Evolutionary conservation across 208 protist species (phyloP), one percentile per base, ranked within the genome.

Genomic region (Wallacemonas sp.): DNA sequence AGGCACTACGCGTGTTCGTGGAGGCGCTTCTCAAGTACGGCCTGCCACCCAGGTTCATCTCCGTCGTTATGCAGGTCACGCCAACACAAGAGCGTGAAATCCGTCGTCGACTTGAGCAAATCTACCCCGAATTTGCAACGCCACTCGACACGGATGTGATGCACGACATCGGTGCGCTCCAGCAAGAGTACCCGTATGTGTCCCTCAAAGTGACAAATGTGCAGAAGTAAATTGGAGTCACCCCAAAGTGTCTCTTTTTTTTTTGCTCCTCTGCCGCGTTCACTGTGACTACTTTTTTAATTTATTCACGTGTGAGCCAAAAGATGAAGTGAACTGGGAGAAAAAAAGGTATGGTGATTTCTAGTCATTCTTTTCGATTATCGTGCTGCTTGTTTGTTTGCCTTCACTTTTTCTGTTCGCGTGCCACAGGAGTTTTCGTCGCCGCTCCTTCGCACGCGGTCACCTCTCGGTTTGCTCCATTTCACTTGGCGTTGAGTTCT

Each of bases 1-100:
- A 98, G 59, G 89, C 88, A 1, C 68, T 98, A 10, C 80, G 92
- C 37, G 76, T 95, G 2, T 98, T 97, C 87, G 89, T 97, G 36
- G 94, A 98, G 60, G 80, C 87, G 8, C 42, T 98, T 1, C 74
- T 98, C 3, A 89, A 86, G 42, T 98, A 91, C 71, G 94, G 92
- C 4, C 83, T 97, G 26, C 94, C 94, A 13, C 83, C 90, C 1
- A 79, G 80, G 8, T 98, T 91, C 53, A 90, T 92, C 64, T 77
- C 85, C 19, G 73, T 96, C 29, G 79, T 96, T 10, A 24, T 97
- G 29, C 83, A 91, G 32, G 78, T 90, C 2, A 73, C 85, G 22
- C 58, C 61, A 3, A 78, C 79, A 55, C 92, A 95, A 58, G 86
- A 95, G 48, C 50, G 39, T 4, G 83, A 91, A 71, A 87, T 92